Evolutionary conservation across 208 protist species (phyloP).

Genomic region (Crithidia thermophila): DNA sequence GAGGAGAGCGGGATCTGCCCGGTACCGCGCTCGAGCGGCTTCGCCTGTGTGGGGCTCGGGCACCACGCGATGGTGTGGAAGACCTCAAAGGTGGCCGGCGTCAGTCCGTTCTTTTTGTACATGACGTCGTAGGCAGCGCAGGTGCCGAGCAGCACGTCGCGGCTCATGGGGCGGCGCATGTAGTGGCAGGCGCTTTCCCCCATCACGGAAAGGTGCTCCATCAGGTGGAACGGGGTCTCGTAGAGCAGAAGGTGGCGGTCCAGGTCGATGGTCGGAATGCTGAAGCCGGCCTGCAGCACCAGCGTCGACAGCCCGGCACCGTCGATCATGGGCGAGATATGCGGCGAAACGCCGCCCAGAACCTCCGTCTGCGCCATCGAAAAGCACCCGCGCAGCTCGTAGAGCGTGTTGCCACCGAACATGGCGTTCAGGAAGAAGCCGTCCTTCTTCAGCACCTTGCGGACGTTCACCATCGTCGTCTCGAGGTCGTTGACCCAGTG

Average conservation of each 20-base stretch:
- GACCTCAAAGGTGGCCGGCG: constrained; percentile 91
- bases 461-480: constrained; percentile 78
- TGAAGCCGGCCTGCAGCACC: constrained; percentile 89
- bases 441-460: constrained; percentile 85
- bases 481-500: constrained; percentile 94
- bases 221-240: constrained; percentile 89
- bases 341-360: constrained; percentile 83
- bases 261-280: constrained; percentile 91
- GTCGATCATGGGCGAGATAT: constrained; percentile 92
- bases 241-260: constrained; percentile 89
- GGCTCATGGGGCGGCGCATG: constrained; percentile 62
- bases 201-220: constrained; percentile 90
- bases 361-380: constrained; percentile 87
- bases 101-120: constrained; percentile 86
- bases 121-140: constrained; percentile 85
- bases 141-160: constrained; percentile 74
- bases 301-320: constrained; percentile 81
- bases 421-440: constrained; percentile 85
- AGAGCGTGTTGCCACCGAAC: constrained; percentile 93
- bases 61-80: constrained; percentile 92
- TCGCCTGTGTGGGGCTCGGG: constrained; percentile 80
- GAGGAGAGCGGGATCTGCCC: constrained; percentile 72
- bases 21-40: constrained; percentile 82
- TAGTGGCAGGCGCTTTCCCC: constrained; percentile 87
- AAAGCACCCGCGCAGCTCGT: constrained; percentile 89